Conservation (phyloP, 139 green algal genomes). For the Tetradesmus lagerheimii region DNA sequence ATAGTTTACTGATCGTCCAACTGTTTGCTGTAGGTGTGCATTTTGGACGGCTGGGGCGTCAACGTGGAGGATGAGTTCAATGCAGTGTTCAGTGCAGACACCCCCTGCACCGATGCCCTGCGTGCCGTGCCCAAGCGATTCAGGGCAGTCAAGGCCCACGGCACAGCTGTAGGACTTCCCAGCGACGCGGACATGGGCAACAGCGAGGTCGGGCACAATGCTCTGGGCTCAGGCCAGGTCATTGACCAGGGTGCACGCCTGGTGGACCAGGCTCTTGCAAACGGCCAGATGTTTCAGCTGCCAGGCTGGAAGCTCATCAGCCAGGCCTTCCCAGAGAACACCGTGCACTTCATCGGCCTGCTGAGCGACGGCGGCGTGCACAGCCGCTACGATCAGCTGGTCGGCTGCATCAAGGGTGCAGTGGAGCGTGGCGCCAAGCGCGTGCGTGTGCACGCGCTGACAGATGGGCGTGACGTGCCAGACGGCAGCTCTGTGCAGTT, state of each 20-base stretch:
- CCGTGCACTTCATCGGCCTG: slow-evolving; percentile 96
- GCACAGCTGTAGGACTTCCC: slow-evolving; percentile 93
- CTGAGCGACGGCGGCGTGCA: slow-evolving; percentile 96
- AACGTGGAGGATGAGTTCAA: slow-evolving; percentile 90
- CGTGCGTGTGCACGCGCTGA: slow-evolving; percentile 93
- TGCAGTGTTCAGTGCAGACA: slow-evolving; percentile 81
- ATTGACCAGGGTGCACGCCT: slow-evolving; percentile 94
- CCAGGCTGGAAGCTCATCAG: slow-evolving; percentile 90
- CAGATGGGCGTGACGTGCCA: slow-evolving; percentile 94
- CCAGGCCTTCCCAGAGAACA: slow-evolving; percentile 83
- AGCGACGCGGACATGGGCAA: slow-evolving; percentile 96
- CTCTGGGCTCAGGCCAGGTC: slow-evolving; percentile 93
- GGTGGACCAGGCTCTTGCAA: slow-evolving; percentile 93
- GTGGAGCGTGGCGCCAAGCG: slow-evolving; percentile 87
- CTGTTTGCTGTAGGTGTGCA: slow-evolving; percentile 54
- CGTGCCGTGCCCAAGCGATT: slow-evolving; percentile 63
- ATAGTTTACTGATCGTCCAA: not conserved
- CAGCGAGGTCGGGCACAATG: slow-evolving; percentile 95
- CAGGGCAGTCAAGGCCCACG: slow-evolving; percentile 88
- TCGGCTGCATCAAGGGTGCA: slow-evolving; percentile 69
- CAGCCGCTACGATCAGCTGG: slow-evolving; percentile 90
- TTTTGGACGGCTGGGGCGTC: slow-evolving; percentile 87
- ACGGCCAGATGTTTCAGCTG: slow-evolving; percentile 80
- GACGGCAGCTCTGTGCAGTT: slow-evolving; percentile 89
- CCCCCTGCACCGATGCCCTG: slow-evolving; percentile 82